Conservation (phyloP, 2,329 filamentous ascomycete species). For the Elsinoe perseae region DNA sequence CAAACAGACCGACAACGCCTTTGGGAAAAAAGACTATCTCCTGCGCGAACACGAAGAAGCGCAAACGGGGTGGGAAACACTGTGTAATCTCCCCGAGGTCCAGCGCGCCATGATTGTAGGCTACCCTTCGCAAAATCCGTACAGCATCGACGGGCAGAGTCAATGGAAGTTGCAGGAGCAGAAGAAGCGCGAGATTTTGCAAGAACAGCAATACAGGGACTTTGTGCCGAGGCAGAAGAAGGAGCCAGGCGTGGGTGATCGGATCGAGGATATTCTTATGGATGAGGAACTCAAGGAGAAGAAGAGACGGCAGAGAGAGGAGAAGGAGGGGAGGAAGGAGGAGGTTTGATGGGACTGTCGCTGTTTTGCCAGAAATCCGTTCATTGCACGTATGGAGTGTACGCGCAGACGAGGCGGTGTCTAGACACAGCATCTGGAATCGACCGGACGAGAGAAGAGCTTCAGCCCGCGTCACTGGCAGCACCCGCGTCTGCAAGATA, state of each 20-base stretch:
- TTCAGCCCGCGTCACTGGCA: too few species aligned
- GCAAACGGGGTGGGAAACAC: slow-evolving; percentile 16
- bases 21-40: slow-evolving; percentile 19
- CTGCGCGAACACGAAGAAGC: slow-evolving; percentile 18
- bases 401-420: too few species aligned
- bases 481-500: too few species aligned
- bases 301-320: slow-evolving; percentile 7
- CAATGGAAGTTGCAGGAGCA: slow-evolving; percentile 10
- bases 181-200: slow-evolving; percentile 10
- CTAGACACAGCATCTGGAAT: too few species aligned
- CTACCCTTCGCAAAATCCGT: slow-evolving; percentile 18
- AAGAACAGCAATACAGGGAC: slow-evolving; percentile 5
- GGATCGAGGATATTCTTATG: slow-evolving; percentile 13
- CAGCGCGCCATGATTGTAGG: slow-evolving; percentile 17
- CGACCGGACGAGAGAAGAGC: too few species aligned
- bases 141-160: slow-evolving; percentile 14
- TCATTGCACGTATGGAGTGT: too few species aligned
- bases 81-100: slow-evolving; percentile 18
- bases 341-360: slow-evolving; percentile 10
- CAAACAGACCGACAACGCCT: slow-evolving; percentile 18
- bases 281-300: slow-evolving; percentile 5
- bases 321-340: background rate
- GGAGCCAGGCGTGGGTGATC: background rate
- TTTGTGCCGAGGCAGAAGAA: slow-evolving; percentile 14
- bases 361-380: background rate